These are phyloP conservation scores for Talaromyces nanjingensis DNA, from an alignment of 495 filamentous ascomycete species.

Conservation along the genomic window DNA sequence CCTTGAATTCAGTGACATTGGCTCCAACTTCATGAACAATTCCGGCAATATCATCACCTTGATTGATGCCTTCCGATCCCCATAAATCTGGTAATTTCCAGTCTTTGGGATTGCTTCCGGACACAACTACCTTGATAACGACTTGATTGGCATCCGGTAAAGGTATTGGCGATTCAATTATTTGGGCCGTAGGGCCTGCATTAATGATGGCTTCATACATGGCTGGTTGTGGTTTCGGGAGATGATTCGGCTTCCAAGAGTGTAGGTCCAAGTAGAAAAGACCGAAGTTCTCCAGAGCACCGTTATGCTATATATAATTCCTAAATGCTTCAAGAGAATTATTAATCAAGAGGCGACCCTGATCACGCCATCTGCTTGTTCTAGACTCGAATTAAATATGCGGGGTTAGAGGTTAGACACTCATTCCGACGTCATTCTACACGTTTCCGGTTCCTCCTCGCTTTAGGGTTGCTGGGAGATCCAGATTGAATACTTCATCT, in stretches of 20 bases:
- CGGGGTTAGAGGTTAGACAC: too few relatives aligned
- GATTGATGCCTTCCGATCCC: conserved; percentile 9
- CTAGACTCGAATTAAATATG: neutral
- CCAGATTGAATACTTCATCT: too few relatives aligned
- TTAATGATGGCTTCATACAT: conserved; percentile 5
- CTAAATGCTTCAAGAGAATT: neutral
- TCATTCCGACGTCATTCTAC: neutral
- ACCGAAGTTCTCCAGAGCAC: too few relatives aligned
- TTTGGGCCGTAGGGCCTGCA: conserved; percentile 19
- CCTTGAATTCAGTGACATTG: conserved; percentile 34
- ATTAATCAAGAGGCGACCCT: neutral
- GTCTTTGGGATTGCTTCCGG: conserved; percentile 68
- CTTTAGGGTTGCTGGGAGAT: too few relatives aligned
- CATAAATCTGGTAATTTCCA: conserved; percentile 42
- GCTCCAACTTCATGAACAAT: conserved; percentile 40
- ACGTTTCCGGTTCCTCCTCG: too few relatives aligned
- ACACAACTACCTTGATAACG: conserved; percentile 58
- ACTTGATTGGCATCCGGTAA: conserved; percentile 51
- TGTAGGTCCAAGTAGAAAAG: neutral
- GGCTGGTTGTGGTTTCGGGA: neutral
- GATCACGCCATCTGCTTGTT: neutral
- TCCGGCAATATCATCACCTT: conserved; percentile 49
- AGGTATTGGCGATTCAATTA: conserved; percentile 55
- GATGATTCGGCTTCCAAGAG: neutral
- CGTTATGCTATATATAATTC: neutral